Evolutionary conservation across 305 asterid species (phyloP), one percentile per base, ranked within the genome.

Genomic region (Vinca major): DNA sequence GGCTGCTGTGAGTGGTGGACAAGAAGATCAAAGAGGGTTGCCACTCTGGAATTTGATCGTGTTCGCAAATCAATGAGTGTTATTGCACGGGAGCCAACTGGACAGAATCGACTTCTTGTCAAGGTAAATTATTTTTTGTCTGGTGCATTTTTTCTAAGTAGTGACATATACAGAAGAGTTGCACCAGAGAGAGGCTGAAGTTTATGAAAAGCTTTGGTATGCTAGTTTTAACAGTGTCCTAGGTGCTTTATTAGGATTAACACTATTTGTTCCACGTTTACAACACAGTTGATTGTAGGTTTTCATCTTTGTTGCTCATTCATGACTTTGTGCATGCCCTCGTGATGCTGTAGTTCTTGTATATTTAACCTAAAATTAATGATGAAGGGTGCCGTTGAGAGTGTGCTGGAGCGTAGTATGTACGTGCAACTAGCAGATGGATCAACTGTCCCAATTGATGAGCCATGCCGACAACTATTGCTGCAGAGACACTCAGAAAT

Each of bases 341-440:
- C 17, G 33, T 13, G 36, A 33, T 12, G 0, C 48, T n/a, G 19
- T 44, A 44, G 1, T 43, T 13, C 41, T 62, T 54, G 49, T 33
- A 39, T 37, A 39, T 48, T 62, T 65, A 21, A 19, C 43, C 5
- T 50, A n/a, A 13, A 43, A 40, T 5, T 69, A 50, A 53, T 72
- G 60, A 48, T 78, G 61, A 74, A 91, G 98, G 98, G 98, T 74
- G 96, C 98, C n/a, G 92, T 89, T 52, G 98, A 92, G 89, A 85
- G 83, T 75, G 77, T 92, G 76, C 70, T 92, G 78, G 98, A 89
- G 73, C 92, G 96, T 55, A 84, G 95, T 75, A 77, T 82, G 36
- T 62, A 79, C 45, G 88, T 85, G 40, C 96, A 86, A 71, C 89
- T 92, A 50, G 88, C 92, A 17, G 88, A 86, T 71, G 96, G 96